These are phyloP conservation scores for Lichtheimia ornata DNA, from an alignment of 371 early-diverging fungal species.

Conservation along the genomic window DNA sequence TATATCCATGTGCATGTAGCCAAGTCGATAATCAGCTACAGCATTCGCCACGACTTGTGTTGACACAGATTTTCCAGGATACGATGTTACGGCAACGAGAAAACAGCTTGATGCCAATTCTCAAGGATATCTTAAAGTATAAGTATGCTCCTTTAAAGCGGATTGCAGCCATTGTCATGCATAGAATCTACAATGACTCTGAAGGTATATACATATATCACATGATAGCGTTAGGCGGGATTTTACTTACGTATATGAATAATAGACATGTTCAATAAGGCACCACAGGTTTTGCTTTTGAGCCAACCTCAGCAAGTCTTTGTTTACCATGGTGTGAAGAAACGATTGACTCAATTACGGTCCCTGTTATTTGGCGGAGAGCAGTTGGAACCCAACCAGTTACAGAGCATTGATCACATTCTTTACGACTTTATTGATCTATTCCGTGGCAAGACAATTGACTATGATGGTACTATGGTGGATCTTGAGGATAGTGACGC, in stretches of 20 bases:
- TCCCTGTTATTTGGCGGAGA: slow-evolving; percentile 21
- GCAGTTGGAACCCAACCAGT: slow-evolving; percentile 16
- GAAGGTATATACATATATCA: slow-evolving; percentile 29
- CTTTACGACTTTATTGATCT: slow-evolving; percentile 34
- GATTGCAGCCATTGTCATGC: slow-evolving; percentile 50
- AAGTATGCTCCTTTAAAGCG: slow-evolving; percentile 48
- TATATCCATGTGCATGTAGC: slow-evolving; percentile 6
- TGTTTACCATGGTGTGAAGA: slow-evolving; percentile 44
- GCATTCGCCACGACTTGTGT: slow-evolving; percentile 13
- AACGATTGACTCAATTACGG: slow-evolving; percentile 19
- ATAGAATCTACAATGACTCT: slow-evolving; percentile 47
- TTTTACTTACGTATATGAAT: background rate
- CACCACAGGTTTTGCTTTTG: slow-evolving; percentile 35
- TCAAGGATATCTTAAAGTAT: slow-evolving; percentile 54
- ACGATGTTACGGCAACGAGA: slow-evolving; percentile 35
- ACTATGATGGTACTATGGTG: slow-evolving; percentile 21
- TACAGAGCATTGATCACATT: slow-evolving; percentile 20
- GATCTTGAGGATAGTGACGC: slow-evolving; percentile 9
- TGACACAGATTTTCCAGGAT: slow-evolving; percentile 27
- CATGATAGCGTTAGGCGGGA: background rate
- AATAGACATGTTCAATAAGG: slow-evolving; percentile 31
- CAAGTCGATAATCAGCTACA: slow-evolving; percentile 15
- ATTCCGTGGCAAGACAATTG: slow-evolving; percentile 36
- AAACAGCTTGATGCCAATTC: slow-evolving; percentile 44
- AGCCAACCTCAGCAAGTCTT: slow-evolving; percentile 35